phyloP scores from a whole-genome alignment of 495 filamentous ascomycete species.

The Neurospora sp. region DNA sequence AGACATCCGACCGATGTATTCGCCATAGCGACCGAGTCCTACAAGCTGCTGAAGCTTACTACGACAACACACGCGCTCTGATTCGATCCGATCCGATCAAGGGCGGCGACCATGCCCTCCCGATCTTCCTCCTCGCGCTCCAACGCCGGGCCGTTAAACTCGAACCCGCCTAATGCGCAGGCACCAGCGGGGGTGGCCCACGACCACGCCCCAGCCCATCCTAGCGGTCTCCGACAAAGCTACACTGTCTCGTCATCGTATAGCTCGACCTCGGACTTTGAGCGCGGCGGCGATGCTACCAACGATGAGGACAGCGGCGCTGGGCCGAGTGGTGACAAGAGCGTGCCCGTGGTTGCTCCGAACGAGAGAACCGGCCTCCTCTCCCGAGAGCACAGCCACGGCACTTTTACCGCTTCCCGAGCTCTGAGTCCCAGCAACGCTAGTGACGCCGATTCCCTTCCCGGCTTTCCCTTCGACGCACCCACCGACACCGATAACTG shows the following conservation, averaged over 20 bases:
- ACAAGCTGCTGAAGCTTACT: background rate
- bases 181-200: background rate
- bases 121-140: background rate
- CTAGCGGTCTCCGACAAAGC: slow-evolving; percentile 36
- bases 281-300: background rate
- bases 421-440: slow-evolving; percentile 35
- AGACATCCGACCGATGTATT: background rate
- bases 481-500: slow-evolving; percentile 12
- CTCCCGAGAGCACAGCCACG: slow-evolving; percentile 33
- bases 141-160: background rate
- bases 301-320: slow-evolving; percentile 9
- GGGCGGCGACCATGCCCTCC: slow-evolving; percentile 6
- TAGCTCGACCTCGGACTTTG: slow-evolving; percentile 5
- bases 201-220: slow-evolving; percentile 28
- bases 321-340: slow-evolving; percentile 12
- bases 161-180: background rate
- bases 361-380: slow-evolving; percentile 38
- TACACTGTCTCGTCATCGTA: slow-evolving; percentile 26
- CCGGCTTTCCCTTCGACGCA: slow-evolving; percentile 24
- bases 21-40: background rate
- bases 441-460: background rate
- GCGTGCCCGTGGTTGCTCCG: background rate
- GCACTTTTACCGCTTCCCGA: slow-evolving; percentile 63
- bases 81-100: background rate
- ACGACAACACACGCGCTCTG: background rate